Evolutionary conservation across 2,329 filamentous ascomycete species (phyloP), one percentile per base, ranked within the genome.

Genomic region (Fusarium caatingaense): DNA sequence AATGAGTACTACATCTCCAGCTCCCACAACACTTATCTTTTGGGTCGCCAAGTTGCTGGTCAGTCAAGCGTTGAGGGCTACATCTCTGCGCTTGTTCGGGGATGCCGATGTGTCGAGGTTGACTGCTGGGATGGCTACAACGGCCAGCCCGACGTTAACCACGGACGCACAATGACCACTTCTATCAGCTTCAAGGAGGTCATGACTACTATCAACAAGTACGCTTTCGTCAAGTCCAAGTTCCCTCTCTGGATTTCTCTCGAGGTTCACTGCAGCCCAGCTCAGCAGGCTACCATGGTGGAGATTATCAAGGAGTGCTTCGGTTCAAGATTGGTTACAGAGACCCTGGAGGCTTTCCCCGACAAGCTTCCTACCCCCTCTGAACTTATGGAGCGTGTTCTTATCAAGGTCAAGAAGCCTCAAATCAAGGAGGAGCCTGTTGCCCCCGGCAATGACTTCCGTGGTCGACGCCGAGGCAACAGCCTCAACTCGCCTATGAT

Each of bases 1-100:
- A 97, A 97, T 78, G 95, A 98, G 78, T 99, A 99, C 80, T 98
- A 94, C 83, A 96, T 99, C 72, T 98, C 95, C 2, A 98, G 94
- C 83, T 98, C 96, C 3, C 96, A 99, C 85, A 99, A 99, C 80
- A 99, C 96, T 0, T 99, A 99, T 76, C 89, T 99, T 1, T 85
- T 97, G 7, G 96, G 96, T 16, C 91, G 94, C 56, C 96, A 99
- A 79, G 91, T 98, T 4, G 92, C 90, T 13, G 95, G 95, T 28
- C 88, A 92, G 46, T 98, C 96, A 3, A 98, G 94, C 76, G 92
- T 97, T 4, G 96, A 99, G 79, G 94, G 94, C 45, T 99, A 99
- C 81, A 97, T 98, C 73, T 90, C 90, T 11, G 93, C 94, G 5
- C 86, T 99, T 9, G 90, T 93, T 68, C 91, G 93, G 64, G 94